These are phyloP conservation scores for Millerago galiae DNA, from an alignment of 805 yeast genomes.

Conservation along the genomic window DNA sequence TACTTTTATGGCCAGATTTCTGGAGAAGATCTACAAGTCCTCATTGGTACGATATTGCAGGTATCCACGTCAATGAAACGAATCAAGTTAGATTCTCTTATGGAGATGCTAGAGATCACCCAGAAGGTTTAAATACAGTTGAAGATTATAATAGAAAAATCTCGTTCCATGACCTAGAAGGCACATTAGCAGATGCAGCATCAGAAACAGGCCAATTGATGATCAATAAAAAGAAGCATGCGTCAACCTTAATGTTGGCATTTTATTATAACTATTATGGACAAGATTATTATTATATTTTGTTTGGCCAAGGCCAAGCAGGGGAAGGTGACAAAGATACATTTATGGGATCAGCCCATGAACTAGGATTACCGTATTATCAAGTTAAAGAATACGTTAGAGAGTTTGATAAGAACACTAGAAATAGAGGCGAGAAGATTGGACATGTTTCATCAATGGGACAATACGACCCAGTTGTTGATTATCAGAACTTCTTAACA, in stretches of 20 bases:
- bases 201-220: slow-evolving; percentile 65
- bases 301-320: slow-evolving; percentile 62
- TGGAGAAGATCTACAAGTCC: slow-evolving; percentile 81
- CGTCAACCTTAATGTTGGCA: slow-evolving; percentile 50
- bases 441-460: slow-evolving; percentile 46
- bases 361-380: background rate
- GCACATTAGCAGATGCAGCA: slow-evolving; percentile 58
- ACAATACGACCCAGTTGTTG: slow-evolving; percentile 64
- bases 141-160: too few relatives aligned
- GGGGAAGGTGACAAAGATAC: slow-evolving; percentile 80
- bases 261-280: slow-evolving; percentile 62
- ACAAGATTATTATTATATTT: slow-evolving; percentile 57
- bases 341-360: slow-evolving; percentile 45
- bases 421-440: too few relatives aligned
- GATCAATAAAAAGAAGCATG: slow-evolving; percentile 50
- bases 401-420: background rate
- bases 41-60: slow-evolving; percentile 57
- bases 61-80: slow-evolving; percentile 35
- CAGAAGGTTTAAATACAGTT: slow-evolving; percentile 29
- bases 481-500: slow-evolving; percentile 26
- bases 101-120: slow-evolving; percentile 23
- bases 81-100: slow-evolving; percentile 10
- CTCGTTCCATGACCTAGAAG: slow-evolving; percentile 50
- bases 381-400: slow-evolving; percentile 2
- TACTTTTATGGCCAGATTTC: slow-evolving; percentile 73